Evolutionary conservation across 2,329 filamentous ascomycete species (phyloP).

Genomic region (Sporothrix phasma): DNA sequence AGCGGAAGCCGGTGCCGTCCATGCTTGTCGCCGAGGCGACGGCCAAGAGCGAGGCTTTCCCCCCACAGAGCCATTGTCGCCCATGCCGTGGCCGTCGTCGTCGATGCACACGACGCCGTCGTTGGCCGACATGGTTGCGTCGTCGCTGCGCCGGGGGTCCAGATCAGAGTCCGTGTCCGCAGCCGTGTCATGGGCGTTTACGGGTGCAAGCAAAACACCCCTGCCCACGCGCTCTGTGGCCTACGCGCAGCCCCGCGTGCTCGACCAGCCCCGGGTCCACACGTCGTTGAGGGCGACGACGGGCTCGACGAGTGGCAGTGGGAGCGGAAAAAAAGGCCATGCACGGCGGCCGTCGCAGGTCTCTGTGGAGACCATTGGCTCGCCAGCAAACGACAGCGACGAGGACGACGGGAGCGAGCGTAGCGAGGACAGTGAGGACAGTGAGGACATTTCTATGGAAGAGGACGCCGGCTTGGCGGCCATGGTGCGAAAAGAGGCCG

Average conservation of each 20-base stretch:
- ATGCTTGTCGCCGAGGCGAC: not conserved
- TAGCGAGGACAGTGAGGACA: not conserved
- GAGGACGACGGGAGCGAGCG: not conserved
- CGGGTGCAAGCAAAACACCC: not conserved
- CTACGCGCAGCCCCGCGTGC: not conserved
- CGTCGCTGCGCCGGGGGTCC: not conserved
- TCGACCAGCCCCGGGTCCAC: slow-evolving; percentile 1
- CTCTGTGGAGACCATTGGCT: slow-evolving; percentile 4
- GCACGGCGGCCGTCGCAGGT: not conserved
- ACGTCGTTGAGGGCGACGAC: slow-evolving; percentile 7
- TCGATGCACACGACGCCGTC: not conserved
- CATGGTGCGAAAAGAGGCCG: not conserved
- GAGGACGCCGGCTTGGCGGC: not conserved
- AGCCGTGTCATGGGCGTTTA: not conserved
- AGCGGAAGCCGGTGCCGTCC: slow-evolving; percentile 9
- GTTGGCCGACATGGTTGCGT: slow-evolving; percentile 3
- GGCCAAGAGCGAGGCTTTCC: not conserved
- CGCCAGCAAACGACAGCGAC: not conserved
- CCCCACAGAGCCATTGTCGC: not conserved
- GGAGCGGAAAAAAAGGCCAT: not conserved
- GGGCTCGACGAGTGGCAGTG: not conserved
- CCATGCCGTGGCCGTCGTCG: not conserved
- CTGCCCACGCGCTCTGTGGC: not conserved
- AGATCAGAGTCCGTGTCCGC: not conserved
- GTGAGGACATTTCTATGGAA: not conserved